Percentiles rank a stretch among this genome's conserved stretches.
Conservation (phyloP, 179 eudicot genomes). For the Camellia oleifera region DNA sequence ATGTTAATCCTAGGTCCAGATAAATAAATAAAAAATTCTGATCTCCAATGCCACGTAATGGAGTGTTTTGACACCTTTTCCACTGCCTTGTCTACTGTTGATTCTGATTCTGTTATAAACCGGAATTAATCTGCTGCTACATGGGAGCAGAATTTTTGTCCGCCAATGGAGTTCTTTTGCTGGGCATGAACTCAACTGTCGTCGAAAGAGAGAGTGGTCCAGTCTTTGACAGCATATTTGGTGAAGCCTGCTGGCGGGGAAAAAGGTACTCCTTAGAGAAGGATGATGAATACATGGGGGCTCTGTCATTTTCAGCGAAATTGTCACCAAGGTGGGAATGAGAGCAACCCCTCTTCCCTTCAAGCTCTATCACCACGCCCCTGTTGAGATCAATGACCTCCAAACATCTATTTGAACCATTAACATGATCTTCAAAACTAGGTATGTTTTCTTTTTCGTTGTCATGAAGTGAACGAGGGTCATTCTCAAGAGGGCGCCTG, state of each 20-base stretch:
- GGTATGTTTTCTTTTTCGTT: conserved; percentile 11
- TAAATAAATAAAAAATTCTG: background rate
- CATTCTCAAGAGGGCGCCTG: background rate
- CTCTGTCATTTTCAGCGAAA: background rate
- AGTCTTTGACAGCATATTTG: too few relatives aligned
- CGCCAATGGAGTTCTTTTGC: too few relatives aligned
- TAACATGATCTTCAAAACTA: conserved; percentile 22
- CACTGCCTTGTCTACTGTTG: background rate
- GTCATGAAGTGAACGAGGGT: background rate
- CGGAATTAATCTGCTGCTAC: too few relatives aligned
- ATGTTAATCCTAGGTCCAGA: too few relatives aligned
- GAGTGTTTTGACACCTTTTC: background rate
- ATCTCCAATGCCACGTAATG: background rate
- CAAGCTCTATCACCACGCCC: conserved; percentile 2
- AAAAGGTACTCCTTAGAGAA: too few relatives aligned
- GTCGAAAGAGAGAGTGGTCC: too few relatives aligned
- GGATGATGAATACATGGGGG: too few relatives aligned
- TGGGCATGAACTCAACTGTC: too few relatives aligned
- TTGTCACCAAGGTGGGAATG: background rate
- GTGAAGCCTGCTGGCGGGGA: too few relatives aligned
- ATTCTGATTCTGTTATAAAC: background rate
- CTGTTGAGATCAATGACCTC: conserved; percentile 27
- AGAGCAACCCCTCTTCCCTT: background rate
- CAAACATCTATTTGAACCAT: conserved; percentile 20
- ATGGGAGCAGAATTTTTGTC: too few relatives aligned